Evolutionary conservation across 2,329 filamentous ascomycete genomes (phyloP), one percentile per base, ranked within the genome.

Genomic region (Cercospora beticola): DNA sequence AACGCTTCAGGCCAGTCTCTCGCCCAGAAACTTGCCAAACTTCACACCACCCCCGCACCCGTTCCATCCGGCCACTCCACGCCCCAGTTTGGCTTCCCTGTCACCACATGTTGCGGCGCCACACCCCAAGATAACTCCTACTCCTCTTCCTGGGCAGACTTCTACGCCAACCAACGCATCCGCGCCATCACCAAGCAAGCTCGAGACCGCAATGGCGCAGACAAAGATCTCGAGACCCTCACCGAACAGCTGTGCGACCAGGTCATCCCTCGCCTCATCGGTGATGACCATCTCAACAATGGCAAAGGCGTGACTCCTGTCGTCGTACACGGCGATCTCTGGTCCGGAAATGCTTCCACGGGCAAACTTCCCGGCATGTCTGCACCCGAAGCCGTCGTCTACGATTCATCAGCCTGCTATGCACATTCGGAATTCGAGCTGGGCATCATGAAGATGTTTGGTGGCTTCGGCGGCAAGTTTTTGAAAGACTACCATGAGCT

Each of bases 381-480:
- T 0, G 84, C 82, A 0, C 81, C 84, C 0, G 91, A 94, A 72
- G 90, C 93, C 72, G 88, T 97, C 0, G 87, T 97, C 0, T 97
- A 89, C 76, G 94, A 97, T 77, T 89, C 93, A 16, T 90, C 90
- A 2, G 86, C 88, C 52, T 91, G 91, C 71, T 97, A 96, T 76
- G 92, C 90, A 1, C 94, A 97, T 78, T 90, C 86, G 1, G 94
- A 98, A 82, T 97, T 90, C 79, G 94, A 97, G 73, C 82, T 97
- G 63, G 94, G 94, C 0, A 97, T 97, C 73, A 97, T 97, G 93
- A 87, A 86, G 62, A 97, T 97, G 93, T 98, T 97, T 85, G 94
- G 94, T 0, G 94, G 94, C 0, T 97, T 96, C 79, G 89, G 89
- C 0, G 75, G 79, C 0, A 79, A 76, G 0, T 97, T 97, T 75